Base-by-base conservation (phyloP, 192 early-diverging fungal genomes). In the Podila minutissima region DNA sequence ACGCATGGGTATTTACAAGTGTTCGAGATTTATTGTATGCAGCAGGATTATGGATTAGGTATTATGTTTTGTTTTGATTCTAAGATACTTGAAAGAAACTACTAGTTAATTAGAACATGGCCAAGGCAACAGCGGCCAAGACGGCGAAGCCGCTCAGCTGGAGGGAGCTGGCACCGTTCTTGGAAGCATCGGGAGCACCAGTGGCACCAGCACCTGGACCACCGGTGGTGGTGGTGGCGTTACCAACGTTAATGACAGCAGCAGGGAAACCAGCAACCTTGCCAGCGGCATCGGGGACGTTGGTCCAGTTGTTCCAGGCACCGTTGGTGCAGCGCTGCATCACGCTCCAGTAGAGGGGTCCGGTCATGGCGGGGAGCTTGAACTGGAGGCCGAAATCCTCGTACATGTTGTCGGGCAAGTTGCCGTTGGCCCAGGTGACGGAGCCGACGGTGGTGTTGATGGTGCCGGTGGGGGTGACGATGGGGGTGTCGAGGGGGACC, bases 311-410 rank as follows among this genome's bases (percentile, higher is more conserved):
- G 60, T 81, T 63, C 76, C 76, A 81, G 24, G 2, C 76, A 22
- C 71, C 71, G 55, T 81, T 81, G 50, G 64, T 48, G 66, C 76
- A 81, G 62, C 65, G 76, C 66, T 81, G 76, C 70, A 67, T 68
- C 17, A 81, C 71, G 31, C 9, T 59, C 76, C 76, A 81, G 71
- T 81, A 81, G 17, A 81, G 61, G n/a, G 69, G 65, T 5, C 76
- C 76, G 2, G 31, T 37, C 62, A 69, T 72, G 24, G 22, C 49
- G 15, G 76, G 76, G 6, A 81, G 57, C 71, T 81, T 81, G 66
- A 81, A 72, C 66, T 81, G 76, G 5, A 81, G 60, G 22, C 76
- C 76, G 55, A 81, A 81, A 69, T 81, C 76, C 66, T 81, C 76
- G 66, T 81, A 81, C 61, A 72, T 68, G 59, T 0, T 15, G 37